Evolutionary conservation across 2,329 filamentous ascomycete species (phyloP).

Genomic region (Aspergillus piperis): DNA sequence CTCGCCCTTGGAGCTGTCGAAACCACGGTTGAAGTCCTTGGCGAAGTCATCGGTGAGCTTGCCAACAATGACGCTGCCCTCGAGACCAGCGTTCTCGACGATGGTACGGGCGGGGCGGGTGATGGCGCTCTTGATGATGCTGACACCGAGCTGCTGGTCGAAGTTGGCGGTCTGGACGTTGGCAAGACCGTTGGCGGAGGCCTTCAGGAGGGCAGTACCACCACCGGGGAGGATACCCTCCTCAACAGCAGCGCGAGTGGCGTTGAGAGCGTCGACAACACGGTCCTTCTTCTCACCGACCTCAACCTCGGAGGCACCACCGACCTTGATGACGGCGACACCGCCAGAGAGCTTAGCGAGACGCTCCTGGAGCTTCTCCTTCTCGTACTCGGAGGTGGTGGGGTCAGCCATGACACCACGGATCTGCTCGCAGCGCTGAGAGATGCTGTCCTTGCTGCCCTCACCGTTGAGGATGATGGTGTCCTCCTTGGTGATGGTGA

Average conservation of each 20-base stretch:
- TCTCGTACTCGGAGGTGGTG: conserved; percentile 97
- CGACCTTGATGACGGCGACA: conserved; percentile 99
- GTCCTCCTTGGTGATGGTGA: conserved; percentile 99
- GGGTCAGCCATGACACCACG: conserved; percentile 94
- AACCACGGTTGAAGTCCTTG: conserved; percentile 95
- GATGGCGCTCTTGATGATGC: conserved; percentile 97
- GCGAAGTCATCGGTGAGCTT: conserved; percentile 96
- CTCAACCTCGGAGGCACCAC: conserved; percentile 95
- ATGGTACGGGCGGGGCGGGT: conserved; percentile 92
- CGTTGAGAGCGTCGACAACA: conserved; percentile 97
- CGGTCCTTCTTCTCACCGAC: conserved; percentile 99
- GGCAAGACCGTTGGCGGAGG: conserved; percentile 81
- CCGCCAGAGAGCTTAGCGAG: conserved; percentile 98
- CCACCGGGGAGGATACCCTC: conserved; percentile 98
- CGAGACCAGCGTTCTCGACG: conserved; percentile 94
- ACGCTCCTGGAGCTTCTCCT: conserved; percentile 99
- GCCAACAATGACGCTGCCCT: conserved; percentile 94
- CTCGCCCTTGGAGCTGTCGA: conserved; percentile 93
- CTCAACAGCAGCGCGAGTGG: conserved; percentile 96
- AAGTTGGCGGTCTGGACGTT: conserved; percentile 90
- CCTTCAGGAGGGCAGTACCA: conserved; percentile 97
- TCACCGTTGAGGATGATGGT: conserved; percentile 98
- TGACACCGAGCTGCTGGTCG: conserved; percentile 97
- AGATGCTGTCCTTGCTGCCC: conserved; percentile 88
- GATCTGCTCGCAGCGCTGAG: conserved; percentile 98